These are phyloP conservation scores for Cutaneotrichosporon cutaneum DNA, from an alignment of 1,284 basidiomycete genomes.

Conservation along the genomic window DNA sequence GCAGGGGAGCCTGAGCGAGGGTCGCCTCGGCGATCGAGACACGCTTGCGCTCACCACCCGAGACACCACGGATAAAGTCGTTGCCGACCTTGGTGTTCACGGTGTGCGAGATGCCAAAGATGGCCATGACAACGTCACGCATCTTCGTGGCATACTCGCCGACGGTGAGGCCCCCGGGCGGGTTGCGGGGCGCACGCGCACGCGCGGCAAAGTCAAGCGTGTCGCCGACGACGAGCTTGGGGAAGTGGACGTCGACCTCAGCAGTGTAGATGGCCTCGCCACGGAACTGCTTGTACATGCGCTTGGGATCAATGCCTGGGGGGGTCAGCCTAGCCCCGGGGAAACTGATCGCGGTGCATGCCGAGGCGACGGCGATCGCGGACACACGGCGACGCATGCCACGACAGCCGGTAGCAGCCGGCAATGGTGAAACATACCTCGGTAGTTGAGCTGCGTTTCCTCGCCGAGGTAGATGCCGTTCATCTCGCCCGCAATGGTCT, in stretches of 20 bases:
- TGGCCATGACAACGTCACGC: conserved; percentile 55
- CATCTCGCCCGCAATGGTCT: conserved; percentile 60
- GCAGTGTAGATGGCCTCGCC: conserved; percentile 56
- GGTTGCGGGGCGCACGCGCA: conserved; percentile 49
- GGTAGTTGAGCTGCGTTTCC: conserved; percentile 50
- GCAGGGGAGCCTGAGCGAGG: conserved; percentile 47
- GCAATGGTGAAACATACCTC: conserved; percentile 31
- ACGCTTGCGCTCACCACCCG: conserved; percentile 59
- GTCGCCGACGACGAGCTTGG: conserved; percentile 57
- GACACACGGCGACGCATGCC: too few species aligned
- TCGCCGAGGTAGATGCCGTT: conserved; percentile 56
- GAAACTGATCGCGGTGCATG: neutral
- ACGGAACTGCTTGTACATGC: conserved; percentile 50
- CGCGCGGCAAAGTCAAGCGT: conserved; percentile 50
- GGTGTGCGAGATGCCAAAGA: conserved; percentile 58
- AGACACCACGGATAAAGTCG: conserved; percentile 56
- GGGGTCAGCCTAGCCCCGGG: neutral
- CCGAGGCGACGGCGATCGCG: neutral
- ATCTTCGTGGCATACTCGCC: conserved; percentile 53
- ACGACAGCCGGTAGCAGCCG: neutral
- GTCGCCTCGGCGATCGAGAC: conserved; percentile 58
- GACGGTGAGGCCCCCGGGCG: conserved; percentile 51
- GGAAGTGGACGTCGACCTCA: conserved; percentile 58
- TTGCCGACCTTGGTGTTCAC: conserved; percentile 56
- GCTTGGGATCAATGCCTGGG: conserved; percentile 48